Evolutionary conservation across 2,329 filamentous ascomycete genomes (phyloP), one percentile per base, ranked within the genome.

Genomic region (Aquanectria penicillioides): DNA sequence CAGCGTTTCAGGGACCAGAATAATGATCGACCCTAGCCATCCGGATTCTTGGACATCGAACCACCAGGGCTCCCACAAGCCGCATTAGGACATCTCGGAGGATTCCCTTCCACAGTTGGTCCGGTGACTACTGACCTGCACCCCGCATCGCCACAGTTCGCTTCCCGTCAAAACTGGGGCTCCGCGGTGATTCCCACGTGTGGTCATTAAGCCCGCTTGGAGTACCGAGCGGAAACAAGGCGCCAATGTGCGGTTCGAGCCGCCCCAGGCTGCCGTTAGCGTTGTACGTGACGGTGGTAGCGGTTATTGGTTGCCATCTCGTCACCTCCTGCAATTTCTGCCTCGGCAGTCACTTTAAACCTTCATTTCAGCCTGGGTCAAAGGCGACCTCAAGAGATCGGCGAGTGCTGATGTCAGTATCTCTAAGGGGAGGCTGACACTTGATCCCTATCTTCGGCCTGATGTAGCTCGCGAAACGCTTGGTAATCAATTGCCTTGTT

Each of bases 61-160:
- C 62, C 62, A 64, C 44, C 41, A 28, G 36, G 56, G 41, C 20
- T 20, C 36, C 23, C 28, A 37, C 56, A 48, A 15, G 36, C 65
- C 66, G 56, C 40, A 62, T 69, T 68, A 48, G 67, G 67, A 61
- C 47, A 65, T n/a, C 34, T 59, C 67, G 67, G 67, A 69, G 54
- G 58, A 51, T 56, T 36, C 46, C 53, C 63, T 57, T 69, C 67
- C 67, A 69, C 57, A 56, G 64, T 54, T 33, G 64, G 64, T 65
- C 64, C 51, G 64, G 47, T 40, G 49, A 46, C 37, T 31, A 38
- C 23, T 43, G 36, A 40, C 31, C 15, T 52, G 41, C 59, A 60
- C 66, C 64, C 62, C 62, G 66, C 66, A 67, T 62, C 33, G 31
- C 57, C 57, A 50, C n/a, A 34, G 56, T 43, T 48, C 7, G 61